Evolutionary conservation across 495 filamentous ascomycete genomes (phyloP).

Genomic region (Xylaria curta): DNA sequence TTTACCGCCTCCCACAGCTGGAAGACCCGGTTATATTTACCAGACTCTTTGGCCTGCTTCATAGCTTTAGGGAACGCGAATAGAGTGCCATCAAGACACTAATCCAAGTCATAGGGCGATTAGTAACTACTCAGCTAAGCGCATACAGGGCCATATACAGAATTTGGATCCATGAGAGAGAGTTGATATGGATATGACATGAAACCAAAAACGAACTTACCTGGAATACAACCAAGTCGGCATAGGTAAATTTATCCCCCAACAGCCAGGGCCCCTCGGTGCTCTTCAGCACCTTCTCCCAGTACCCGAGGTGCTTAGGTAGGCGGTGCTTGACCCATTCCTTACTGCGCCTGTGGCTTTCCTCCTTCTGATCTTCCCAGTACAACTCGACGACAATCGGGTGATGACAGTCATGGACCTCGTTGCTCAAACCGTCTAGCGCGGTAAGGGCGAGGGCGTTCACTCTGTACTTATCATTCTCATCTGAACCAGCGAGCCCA

Average conservation of each 20-base stretch:
- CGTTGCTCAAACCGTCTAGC: constrained; percentile 59
- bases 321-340: constrained; percentile 55
- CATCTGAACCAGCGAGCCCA: constrained; percentile 41
- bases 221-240: constrained; percentile 63
- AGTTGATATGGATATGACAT: background rate
- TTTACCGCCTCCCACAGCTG: constrained; percentile 61
- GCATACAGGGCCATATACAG: background rate
- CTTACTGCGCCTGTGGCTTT: constrained; percentile 49
- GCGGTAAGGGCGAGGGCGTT: constrained; percentile 56
- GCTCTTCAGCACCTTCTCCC: constrained; percentile 53
- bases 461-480: constrained; percentile 33
- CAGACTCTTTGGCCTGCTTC: constrained; percentile 48
- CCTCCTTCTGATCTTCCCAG: constrained; percentile 64
- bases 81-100: constrained; percentile 57
- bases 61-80: constrained; percentile 70
- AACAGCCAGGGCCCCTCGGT: constrained; percentile 54
- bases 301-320: constrained; percentile 61
- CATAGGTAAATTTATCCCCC: constrained; percentile 55
- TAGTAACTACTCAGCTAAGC: background rate
- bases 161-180: background rate
- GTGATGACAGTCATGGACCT: constrained; percentile 63
- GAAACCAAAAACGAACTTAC: constrained; percentile 31
- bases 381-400: constrained; percentile 53
- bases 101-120: background rate
- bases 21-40: constrained; percentile 60